Evolutionary conservation across 306 rosid genomes (phyloP).

Genomic region (Casuarina glauca): DNA sequence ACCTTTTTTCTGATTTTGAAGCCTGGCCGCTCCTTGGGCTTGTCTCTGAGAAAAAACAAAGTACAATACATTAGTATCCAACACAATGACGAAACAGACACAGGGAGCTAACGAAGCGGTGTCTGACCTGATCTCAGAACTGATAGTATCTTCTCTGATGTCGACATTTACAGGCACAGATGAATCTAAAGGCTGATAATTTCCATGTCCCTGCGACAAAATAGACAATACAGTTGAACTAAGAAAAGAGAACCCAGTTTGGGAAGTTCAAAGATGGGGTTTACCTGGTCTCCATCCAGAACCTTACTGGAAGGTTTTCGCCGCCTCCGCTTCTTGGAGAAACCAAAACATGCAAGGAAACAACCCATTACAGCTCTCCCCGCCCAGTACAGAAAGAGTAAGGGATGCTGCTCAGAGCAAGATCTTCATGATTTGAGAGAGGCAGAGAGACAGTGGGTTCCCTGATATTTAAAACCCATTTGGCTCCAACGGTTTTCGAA

Average conservation of each 20-base stretch:
- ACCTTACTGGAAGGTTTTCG: slow-evolving; percentile 48
- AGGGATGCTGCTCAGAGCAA: slow-evolving; percentile 19
- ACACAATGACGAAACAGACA: slow-evolving; percentile 8
- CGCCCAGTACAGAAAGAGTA: not conserved
- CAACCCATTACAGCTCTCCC: slow-evolving; percentile 61
- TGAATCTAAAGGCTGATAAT: slow-evolving; percentile 55
- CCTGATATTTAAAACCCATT: slow-evolving; percentile 39
- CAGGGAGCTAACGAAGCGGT: not conserved
- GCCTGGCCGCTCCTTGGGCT: slow-evolving; percentile 51
- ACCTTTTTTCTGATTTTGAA: slow-evolving; percentile 76
- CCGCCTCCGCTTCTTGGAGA: slow-evolving; percentile 58
- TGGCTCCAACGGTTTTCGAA: slow-evolving; percentile 81
- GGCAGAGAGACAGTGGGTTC: slow-evolving; percentile 2
- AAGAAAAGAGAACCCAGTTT: not conserved
- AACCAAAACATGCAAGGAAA: slow-evolving; percentile 75
- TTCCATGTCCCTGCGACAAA: slow-evolving; percentile 57
- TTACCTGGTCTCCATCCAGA: slow-evolving; percentile 46
- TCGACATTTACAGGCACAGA: slow-evolving; percentile 30
- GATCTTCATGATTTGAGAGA: slow-evolving; percentile 18
- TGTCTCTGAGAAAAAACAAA: slow-evolving; percentile 42
- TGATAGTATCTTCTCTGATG: slow-evolving; percentile 26
- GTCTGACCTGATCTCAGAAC: slow-evolving; percentile 50
- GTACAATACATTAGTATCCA: slow-evolving; percentile 7
- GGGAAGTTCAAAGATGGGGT: slow-evolving; percentile 1
- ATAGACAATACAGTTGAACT: not conserved